Evolutionary conservation across 768 basidiomycete species (phyloP), one percentile per base, ranked within the genome.

Genomic region (Boletus reticuloceps): DNA sequence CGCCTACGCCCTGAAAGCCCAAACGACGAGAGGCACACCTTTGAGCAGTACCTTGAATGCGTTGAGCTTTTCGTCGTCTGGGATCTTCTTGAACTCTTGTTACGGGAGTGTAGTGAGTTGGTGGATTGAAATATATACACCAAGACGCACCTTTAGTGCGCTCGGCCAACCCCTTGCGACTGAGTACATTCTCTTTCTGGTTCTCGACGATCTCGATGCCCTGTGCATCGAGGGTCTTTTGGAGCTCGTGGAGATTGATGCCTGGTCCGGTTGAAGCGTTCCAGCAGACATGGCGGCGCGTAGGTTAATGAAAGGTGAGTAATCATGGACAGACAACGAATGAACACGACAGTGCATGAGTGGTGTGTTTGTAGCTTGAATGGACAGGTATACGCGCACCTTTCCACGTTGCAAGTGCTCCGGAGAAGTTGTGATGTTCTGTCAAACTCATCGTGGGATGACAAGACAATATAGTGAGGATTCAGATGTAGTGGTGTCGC

Each of bases 141-240:
- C 27, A 1, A 8, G 27, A 27, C 27, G 7, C 27, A 91, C 96
- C 96, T 78, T 96, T 91, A 0, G 97, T 99, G 70, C 90, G 88
- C 75, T 98, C 97, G 1, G 96, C 92, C 20, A 99, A 79, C 51
- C 86, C 89, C 72, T 98, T 99, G 41, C 97, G 82, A 11, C 94
- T 94, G 4, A 99, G 79, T 43, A 98, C 80, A 60, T 90, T 93
- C 76, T 98, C 96, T 76, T 98, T 99, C 79, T 98, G 95, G 74
- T 95, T 95, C 79, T 98, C 94, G 20, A 99, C 95, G 14, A 99
- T 80, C 72, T 98, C 95, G 34, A 98, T 80, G 5, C 94, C 95
- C 58, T 98, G 96, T 7, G 81, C 77, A 73, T 98, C 95, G 47
- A 99, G 82, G 5, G 86, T 88, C 76, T 93, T 95, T 74, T 98